These are phyloP conservation scores for Taphrina communis DNA, from an alignment of 1,139 yeast species.

Conservation along the genomic window DNA sequence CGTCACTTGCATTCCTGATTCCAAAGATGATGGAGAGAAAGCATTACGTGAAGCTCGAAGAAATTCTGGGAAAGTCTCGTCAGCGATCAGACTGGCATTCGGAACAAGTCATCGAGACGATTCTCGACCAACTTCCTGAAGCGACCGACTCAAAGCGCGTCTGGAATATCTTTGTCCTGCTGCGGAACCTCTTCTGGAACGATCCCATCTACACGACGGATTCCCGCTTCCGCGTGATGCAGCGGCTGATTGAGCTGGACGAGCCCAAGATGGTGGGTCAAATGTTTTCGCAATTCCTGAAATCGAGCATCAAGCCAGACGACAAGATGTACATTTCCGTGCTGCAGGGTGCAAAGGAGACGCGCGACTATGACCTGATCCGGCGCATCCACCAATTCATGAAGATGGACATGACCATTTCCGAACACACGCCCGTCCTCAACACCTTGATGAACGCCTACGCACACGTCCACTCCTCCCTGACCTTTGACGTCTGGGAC, in stretches of 20 bases:
- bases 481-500: conserved; percentile 35
- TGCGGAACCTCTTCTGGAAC: conserved; percentile 35
- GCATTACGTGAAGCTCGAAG: conserved; percentile 23
- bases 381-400: conserved; percentile 24
- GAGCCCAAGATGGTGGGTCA: conserved; percentile 21
- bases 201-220: conserved; percentile 23
- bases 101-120: neutral
- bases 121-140: conserved; percentile 11
- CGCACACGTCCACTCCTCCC: conserved; percentile 33
- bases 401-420: conserved; percentile 38
- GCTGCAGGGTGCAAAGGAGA: conserved; percentile 30
- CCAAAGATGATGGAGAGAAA: conserved; percentile 27
- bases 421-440: conserved; percentile 33
- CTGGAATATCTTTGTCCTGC: conserved; percentile 30
- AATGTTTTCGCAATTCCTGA: conserved; percentile 33
- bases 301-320: conserved; percentile 33
- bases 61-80: conserved; percentile 15
- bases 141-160: conserved; percentile 27
- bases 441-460: conserved; percentile 37
- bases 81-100: conserved; percentile 20
- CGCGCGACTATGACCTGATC: conserved; percentile 17
- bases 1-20: conserved; percentile 23
- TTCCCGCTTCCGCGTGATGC: conserved; percentile 5
- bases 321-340: conserved; percentile 31
- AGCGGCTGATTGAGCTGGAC: conserved; percentile 19